Percentiles rank a stretch among this genome's conserved stretches.
Evolutionary conservation across 2,329 filamentous ascomycete species (phyloP).

Genomic region (Exserohilum turcica): DNA sequence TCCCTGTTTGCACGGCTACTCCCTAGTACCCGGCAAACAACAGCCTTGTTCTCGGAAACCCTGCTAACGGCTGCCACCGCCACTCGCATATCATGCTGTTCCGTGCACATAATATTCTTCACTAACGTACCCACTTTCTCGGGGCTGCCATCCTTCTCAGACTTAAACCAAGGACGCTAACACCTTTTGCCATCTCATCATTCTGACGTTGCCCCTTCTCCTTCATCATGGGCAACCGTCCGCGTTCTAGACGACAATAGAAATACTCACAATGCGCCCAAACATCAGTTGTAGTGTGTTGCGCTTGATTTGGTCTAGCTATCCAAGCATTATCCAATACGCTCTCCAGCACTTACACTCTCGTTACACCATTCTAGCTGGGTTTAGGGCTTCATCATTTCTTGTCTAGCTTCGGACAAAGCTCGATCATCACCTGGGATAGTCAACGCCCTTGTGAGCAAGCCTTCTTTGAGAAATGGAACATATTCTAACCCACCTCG

Average conservation of each 20-base stretch:
- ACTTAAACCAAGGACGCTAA: conserved; percentile 31
- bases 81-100: neutral
- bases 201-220: conserved; percentile 17
- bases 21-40: neutral
- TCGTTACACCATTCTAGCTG: neutral
- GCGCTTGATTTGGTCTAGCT: neutral
- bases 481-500: too few relatives aligned
- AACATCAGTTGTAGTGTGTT: neutral
- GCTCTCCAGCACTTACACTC: neutral
- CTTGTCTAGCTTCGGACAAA: neutral
- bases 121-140: conserved; percentile 1
- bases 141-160: conserved; percentile 25
- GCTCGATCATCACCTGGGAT: neutral
- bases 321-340: neutral
- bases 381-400: too few relatives aligned
- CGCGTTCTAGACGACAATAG: conserved; percentile 23
- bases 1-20: neutral
- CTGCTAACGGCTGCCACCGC: neutral
- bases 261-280: conserved; percentile 21
- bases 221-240: conserved; percentile 19
- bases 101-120: neutral
- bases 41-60: neutral
- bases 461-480: neutral
- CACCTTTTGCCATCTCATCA: conserved; percentile 20
- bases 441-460: neutral